Conservation (phyloP, 345 rosid species). For the Brassica cretica region DNA sequence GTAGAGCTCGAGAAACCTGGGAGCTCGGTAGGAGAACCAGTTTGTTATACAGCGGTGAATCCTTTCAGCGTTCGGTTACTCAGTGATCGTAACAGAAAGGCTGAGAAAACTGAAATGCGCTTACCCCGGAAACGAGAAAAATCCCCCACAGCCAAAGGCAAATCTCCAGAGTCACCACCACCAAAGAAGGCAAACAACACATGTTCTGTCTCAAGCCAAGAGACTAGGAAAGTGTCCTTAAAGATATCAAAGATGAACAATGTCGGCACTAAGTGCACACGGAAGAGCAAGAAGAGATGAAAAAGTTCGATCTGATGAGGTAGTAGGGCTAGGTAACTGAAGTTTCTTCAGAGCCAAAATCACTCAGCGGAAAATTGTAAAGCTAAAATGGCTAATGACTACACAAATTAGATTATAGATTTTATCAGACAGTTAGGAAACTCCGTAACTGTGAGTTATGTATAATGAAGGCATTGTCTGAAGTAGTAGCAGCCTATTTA, state of each 20-base stretch:
- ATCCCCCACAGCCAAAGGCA: constrained; percentile 49
- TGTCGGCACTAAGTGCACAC: constrained; percentile 55
- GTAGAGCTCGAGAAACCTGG: constrained; percentile 63
- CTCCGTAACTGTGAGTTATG: constrained; percentile 35
- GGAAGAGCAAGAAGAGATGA: constrained; percentile 73
- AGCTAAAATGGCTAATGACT: constrained; percentile 15
- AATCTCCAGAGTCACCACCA: constrained; percentile 20
- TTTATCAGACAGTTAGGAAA: constrained; percentile 22
- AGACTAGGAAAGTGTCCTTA: constrained; percentile 44
- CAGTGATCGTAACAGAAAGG: constrained; percentile 34
- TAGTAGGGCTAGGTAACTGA: constrained; percentile 40
- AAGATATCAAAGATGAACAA: constrained; percentile 55
- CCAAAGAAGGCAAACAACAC: constrained; percentile 39
- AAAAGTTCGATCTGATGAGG: constrained; percentile 47
- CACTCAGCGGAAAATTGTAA: constrained; percentile 3
- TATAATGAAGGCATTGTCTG: constrained; percentile 26
- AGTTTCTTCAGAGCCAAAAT: constrained; percentile 19
- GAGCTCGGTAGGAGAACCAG: constrained; percentile 36
- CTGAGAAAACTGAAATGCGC: constrained; percentile 31
- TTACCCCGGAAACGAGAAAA: constrained; percentile 58
- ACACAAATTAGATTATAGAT: constrained; percentile 24
- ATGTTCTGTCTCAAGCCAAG: constrained; percentile 35
- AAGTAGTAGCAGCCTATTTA: constrained; percentile 8
- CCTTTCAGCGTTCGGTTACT: constrained; percentile 72
- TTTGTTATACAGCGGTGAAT: constrained; percentile 68